A percentile compares a stretch with the other conserved stretches of the same genome.
Evolutionary conservation across 306 rosid genomes (phyloP).

Genomic region (Cercis canadensis): DNA sequence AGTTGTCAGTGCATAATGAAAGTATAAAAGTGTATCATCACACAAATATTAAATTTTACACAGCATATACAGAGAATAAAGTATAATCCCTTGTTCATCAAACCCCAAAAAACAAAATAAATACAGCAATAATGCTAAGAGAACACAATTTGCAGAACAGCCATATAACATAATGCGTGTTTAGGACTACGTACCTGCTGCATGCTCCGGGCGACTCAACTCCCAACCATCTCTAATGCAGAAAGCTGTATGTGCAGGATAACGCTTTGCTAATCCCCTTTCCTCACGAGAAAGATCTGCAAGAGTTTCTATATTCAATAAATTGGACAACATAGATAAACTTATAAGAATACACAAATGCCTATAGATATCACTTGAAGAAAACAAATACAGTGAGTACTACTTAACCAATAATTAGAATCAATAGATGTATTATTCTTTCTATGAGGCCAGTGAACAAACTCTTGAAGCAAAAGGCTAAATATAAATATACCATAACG

Average conservation of each 20-base stretch:
- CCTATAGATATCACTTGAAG: slow-evolving; percentile 21
- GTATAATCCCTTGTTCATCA: not conserved
- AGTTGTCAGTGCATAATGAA: not conserved
- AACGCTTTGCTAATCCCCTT: slow-evolving; percentile 73
- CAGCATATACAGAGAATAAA: not conserved
- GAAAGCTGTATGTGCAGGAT: slow-evolving; percentile 85
- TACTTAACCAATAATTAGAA: not conserved
- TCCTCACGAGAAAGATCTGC: slow-evolving; percentile 89
- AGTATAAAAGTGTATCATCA: not conserved
- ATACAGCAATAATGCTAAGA: not conserved
- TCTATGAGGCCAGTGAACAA: slow-evolving; percentile 14
- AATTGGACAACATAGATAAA: slow-evolving; percentile 13
- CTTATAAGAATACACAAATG: slow-evolving; percentile 18
- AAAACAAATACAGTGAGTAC: slow-evolving; percentile 8
- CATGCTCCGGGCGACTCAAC: slow-evolving; percentile 78
- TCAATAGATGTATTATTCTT: slow-evolving; percentile 5
- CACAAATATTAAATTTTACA: not conserved
- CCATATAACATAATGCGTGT: not conserved
- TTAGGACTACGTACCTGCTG: slow-evolving; percentile 53
- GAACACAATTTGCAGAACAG: slow-evolving; percentile 17
- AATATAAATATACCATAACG: slow-evolving; percentile 15
- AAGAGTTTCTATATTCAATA: slow-evolving; percentile 38
- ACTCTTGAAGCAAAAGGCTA: slow-evolving; percentile 31
- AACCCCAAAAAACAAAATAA: not conserved
- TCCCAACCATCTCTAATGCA: slow-evolving; percentile 98